Conservation (phyloP, 345 rosid species). For the Ricinus communis region DNA sequence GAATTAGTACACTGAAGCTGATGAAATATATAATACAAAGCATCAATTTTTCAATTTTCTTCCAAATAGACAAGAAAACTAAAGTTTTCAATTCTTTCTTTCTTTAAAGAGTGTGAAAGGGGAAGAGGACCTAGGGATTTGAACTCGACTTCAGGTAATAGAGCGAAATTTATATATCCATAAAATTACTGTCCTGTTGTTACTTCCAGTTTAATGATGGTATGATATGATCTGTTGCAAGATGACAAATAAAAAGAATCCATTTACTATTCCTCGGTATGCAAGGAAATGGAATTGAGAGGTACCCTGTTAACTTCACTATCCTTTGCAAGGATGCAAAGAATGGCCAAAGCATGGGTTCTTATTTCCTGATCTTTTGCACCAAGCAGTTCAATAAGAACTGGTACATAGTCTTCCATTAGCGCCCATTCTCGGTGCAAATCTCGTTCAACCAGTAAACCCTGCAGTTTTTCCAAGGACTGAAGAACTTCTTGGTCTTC, state of each 20-base stretch:
- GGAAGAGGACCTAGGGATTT: no score
- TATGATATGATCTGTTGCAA: no score
- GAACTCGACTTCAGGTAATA: no score
- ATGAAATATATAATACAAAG: not conserved
- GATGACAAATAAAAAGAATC: no score
- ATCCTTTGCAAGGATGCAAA: constrained; percentile 27
- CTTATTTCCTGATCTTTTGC: constrained; percentile 29
- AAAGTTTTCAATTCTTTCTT: not conserved
- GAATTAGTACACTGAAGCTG: not conserved
- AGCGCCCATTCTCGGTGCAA: constrained; percentile 20
- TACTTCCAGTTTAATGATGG: no score
- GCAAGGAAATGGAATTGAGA: constrained; percentile 5
- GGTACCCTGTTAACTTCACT: constrained; percentile 28
- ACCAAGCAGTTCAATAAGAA: constrained; percentile 22
- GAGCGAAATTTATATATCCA: no score
- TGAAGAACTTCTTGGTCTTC: constrained; percentile 29
- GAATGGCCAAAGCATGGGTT: constrained; percentile 22
- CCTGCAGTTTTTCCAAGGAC: constrained; percentile 23
- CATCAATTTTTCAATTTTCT: not conserved
- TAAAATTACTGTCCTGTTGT: no score
- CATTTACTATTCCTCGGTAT: no score
- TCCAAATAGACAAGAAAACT: not conserved
- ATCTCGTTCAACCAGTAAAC: constrained; percentile 20
- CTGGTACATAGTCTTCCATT: constrained; percentile 23
- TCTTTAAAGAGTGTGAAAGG: not conserved